Base-by-base conservation (phyloP, 331 rosid species). In the Cydonia oblonga region DNA sequence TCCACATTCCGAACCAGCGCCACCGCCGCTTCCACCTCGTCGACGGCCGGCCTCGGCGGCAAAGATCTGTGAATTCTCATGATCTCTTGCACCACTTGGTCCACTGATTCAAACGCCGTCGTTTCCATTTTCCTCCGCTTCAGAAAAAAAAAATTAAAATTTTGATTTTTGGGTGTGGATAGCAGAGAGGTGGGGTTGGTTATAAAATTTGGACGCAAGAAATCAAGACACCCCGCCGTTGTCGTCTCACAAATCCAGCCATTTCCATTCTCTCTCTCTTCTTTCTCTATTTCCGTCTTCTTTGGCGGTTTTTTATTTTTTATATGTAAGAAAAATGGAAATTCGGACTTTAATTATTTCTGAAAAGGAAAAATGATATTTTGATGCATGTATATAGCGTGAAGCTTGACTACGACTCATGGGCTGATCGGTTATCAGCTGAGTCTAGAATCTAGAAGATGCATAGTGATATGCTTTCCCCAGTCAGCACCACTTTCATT, bases 21-120 rank as follows among this genome's bases (percentile, higher is more conserved):
- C 63, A 15, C 78, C 1, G 97, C 96, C 2, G 87, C 97, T 79
- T 92, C 97, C 29, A 92, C 89, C 62, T 90, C 97, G 35, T 92
- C 96, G 58, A 90, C 77, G 59, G 78, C 82, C 0, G 95, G 97
- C n/a, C 96, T 76, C 23, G 60, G 3, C 3, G 95, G 95, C 46
- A 92, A 76, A 29, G 92, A 90, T 86, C 86, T 84, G 73, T 92
- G 93, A 67, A 90, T 84, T 83, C 84, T 75, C 97, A 85, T 92
- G 69, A 90, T 92, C 87, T 87, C 90, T n/a, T 69, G 87, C 66
- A 92, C 96, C 79, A 82, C 92, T 59, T 69, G 87, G 66, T 82
- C 87, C 30, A 82, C 73, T 6, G 86, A 71, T 19, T 83, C 69
- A 42, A 76, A 74, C 67, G 84, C 80, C 79, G 80, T 81, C 33